Conservation (phyloP, 345 rosid species). For the Triadica sebifera region DNA sequence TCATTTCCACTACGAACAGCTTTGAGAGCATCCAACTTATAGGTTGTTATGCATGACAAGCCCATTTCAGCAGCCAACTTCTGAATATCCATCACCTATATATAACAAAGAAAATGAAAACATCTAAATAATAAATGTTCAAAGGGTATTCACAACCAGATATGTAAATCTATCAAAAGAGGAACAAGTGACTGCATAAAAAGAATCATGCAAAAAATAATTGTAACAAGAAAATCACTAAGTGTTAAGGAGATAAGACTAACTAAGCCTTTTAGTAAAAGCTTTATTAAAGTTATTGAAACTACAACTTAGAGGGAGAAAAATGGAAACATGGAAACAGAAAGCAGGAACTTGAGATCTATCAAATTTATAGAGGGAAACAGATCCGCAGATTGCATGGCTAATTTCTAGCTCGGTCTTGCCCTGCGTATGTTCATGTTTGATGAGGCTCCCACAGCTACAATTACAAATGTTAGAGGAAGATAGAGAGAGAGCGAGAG, state of each 20-base stretch:
- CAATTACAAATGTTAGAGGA: too few species aligned
- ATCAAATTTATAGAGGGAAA: too few species aligned
- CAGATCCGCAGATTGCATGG: too few species aligned
- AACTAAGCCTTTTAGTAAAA: background rate
- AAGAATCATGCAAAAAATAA: background rate
- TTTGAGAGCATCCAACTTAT: slow-evolving; percentile 85
- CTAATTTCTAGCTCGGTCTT: too few species aligned
- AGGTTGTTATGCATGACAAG: slow-evolving; percentile 72
- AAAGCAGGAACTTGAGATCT: too few species aligned
- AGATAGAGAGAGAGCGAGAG: too few species aligned
- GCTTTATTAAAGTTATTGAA: background rate
- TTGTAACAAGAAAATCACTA: background rate
- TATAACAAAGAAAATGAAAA: slow-evolving; percentile 1
- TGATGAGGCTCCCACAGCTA: too few species aligned
- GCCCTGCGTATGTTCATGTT: too few species aligned
- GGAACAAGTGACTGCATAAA: background rate
- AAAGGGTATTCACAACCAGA: background rate
- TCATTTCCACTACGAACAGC: slow-evolving; percentile 57
- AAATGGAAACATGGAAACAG: too few species aligned
- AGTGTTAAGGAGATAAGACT: background rate
- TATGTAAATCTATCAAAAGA: background rate
- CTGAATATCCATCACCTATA: slow-evolving; percentile 69
- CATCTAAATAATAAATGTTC: background rate
- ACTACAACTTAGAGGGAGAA: too few species aligned
- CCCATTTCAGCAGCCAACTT: slow-evolving; percentile 87